phyloP scores from a whole-genome alignment of 2,329 filamentous ascomycete species.

The Fusarium sp. region DNA sequence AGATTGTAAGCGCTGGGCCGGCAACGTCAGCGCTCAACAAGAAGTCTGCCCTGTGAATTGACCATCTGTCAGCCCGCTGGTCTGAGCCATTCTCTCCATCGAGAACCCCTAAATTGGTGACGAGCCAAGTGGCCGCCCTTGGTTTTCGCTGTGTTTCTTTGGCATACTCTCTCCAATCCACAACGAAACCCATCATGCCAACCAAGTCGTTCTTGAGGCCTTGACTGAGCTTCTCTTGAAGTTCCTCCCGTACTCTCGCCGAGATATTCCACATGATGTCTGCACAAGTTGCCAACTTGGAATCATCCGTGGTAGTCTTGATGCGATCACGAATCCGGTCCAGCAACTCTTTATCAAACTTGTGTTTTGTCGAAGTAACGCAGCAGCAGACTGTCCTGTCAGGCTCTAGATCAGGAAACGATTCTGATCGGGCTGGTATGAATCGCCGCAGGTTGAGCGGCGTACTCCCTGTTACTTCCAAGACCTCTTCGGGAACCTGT shows the following conservation, averaged over 20 bases:
- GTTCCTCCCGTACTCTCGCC: conserved; percentile 15
- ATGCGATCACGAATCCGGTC: not conserved
- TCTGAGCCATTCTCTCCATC: conserved; percentile 19
- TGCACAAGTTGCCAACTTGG: conserved; percentile 12
- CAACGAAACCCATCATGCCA: conserved; percentile 32
- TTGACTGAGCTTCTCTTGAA: conserved; percentile 26
- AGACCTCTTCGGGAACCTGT: conserved; percentile 5
- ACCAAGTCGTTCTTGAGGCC: conserved; percentile 37
- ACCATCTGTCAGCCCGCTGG: conserved; percentile 21
- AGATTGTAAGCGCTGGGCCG: not conserved
- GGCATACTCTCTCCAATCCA: conserved; percentile 33
- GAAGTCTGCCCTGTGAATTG: conserved; percentile 31
- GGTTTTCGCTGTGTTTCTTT: conserved; percentile 25
- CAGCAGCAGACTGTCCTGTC: conserved; percentile 32
- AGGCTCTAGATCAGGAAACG: conserved; percentile 24
- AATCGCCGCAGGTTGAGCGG: conserved; percentile 38
- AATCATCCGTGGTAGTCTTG: not conserved
- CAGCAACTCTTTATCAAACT: conserved; percentile 1
- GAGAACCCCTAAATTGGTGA: conserved; percentile 43
- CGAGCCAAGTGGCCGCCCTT: conserved; percentile 23
- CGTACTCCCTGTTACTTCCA: conserved; percentile 22
- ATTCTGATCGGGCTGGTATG: conserved; percentile 12
- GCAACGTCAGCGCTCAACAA: conserved; percentile 23
- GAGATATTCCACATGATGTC: conserved; percentile 38
- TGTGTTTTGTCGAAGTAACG: conserved; percentile 20